Percentiles rank a stretch among this genome's conserved stretches.
Evolutionary conservation across 345 rosid genomes (phyloP).

Genomic region (Murraya koenigii): DNA sequence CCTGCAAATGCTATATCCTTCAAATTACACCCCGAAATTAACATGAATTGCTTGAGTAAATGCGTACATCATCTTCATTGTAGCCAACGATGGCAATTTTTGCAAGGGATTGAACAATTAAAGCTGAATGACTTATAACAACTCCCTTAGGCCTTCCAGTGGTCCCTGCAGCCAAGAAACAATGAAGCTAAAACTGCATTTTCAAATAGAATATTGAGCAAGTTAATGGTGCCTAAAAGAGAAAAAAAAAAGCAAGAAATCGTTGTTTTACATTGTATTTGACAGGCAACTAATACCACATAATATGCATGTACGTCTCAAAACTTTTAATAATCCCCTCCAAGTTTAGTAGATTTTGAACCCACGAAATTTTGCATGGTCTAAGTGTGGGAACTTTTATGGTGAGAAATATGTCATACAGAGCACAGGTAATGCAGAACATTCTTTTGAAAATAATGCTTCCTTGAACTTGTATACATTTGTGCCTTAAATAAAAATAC

Average conservation of each 20-base stretch:
- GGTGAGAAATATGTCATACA: neutral
- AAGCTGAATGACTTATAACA: conserved; percentile 64
- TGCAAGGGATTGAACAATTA: conserved; percentile 76
- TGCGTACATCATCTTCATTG: conserved; percentile 75
- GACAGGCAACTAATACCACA: neutral
- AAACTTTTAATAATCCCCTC: neutral
- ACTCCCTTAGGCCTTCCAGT: conserved; percentile 92
- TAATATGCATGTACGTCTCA: neutral
- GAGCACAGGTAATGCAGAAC: neutral
- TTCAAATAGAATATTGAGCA: neutral
- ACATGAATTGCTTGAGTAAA: conserved; percentile 9
- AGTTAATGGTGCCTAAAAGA: neutral
- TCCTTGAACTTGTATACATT: neutral
- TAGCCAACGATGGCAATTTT: conserved; percentile 80
- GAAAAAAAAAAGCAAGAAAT: neutral
- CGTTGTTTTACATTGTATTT: neutral
- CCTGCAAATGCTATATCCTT: neutral
- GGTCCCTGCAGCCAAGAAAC: conserved; percentile 54
- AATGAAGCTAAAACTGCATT: neutral
- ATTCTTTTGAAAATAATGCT: neutral
- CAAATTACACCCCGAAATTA: neutral
- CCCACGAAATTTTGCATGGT: neutral
- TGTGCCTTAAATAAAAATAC: neutral
- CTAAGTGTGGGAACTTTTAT: neutral
- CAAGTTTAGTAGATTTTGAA: neutral